Evolutionary conservation across 306 rosid species (phyloP), one percentile per base, ranked within the genome.

Genomic region (Ormosia emarginata): DNA sequence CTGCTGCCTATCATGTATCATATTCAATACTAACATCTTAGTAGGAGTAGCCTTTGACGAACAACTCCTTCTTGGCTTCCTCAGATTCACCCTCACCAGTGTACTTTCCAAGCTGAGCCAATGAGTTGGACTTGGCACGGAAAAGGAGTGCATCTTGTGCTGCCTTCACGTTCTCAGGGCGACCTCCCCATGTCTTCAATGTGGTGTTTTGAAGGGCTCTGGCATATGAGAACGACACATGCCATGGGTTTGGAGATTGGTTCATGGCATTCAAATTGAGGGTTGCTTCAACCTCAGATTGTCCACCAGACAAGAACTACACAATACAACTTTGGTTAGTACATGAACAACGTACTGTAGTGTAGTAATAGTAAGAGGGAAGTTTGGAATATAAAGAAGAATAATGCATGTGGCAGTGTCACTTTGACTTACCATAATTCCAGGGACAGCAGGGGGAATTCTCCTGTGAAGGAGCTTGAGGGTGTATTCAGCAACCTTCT

Each of bases 221-320:
- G 29, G 98, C 99, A 29, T 91, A 95, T 37, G 99, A 95, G 94
- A 95, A 95, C 0, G 99, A 93, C 88, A 95, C 98, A 5, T 93
- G 99, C 99, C 99, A 95, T 44, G 98, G 99, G 92, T 91, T 88
- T 83, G 98, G 91, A 88, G 97, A 70, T 67, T 86, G 82, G 89
- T 86, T 86, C 85, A 86, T 86, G 12, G 98, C 98, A 17, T 95
- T 95, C 91, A 95, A 83, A 94, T 95, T 95, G 71, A 91, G 81
- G 65, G 99, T 95, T 77, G 99, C 98, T 71, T 95, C 99, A 64
- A 95, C 90, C 90, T 95, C 99, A 74, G 99, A 95, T 88, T 95
- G 99, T 75, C 99, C 99, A 68, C 98, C 98, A 30, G 99, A 95
- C 92, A 95, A 88, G 76, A 95, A 95, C 99, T 93, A 90, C 87